Evolutionary conservation across 352 stramenopile genomes (phyloP).

Genomic region (Phytophthora uliginosa): DNA sequence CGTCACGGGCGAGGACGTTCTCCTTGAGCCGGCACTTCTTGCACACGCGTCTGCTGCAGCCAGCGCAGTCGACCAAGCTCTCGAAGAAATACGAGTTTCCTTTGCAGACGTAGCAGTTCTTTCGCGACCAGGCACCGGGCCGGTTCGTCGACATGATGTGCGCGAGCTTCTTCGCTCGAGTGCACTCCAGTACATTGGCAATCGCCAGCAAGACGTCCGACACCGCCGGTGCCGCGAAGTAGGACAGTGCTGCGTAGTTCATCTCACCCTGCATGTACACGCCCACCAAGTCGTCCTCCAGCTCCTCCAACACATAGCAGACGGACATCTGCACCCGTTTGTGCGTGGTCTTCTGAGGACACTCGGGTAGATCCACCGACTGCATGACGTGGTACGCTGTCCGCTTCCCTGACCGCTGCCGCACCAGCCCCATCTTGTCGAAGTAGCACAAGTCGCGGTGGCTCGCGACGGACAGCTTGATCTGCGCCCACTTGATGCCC

Average conservation of each 20-base stretch:
- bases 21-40: constrained; percentile 29
- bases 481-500: constrained; percentile 44
- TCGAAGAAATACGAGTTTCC: constrained; percentile 30
- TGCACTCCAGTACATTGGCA: constrained; percentile 20
- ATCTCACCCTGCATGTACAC: constrained; percentile 28
- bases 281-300: constrained; percentile 27
- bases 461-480: constrained; percentile 29
- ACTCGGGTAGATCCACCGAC: constrained; percentile 35
- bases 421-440: constrained; percentile 38
- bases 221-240: constrained; percentile 13
- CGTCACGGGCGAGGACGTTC: constrained; percentile 15
- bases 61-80: constrained; percentile 15
- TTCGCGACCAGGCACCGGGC: background rate
- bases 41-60: constrained; percentile 30
- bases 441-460: constrained; percentile 49
- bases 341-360: constrained; percentile 14
- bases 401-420: constrained; percentile 23
- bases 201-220: constrained; percentile 23
- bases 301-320: constrained; percentile 43
- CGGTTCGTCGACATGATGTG: constrained; percentile 9
- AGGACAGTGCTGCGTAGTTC: constrained; percentile 7
- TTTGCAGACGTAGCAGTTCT: constrained; percentile 26
- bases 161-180: constrained; percentile 31
- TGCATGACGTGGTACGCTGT: constrained; percentile 43
- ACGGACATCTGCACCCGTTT: constrained; percentile 21